These are phyloP conservation scores for Teratosphaeria viscida DNA, from an alignment of 2,329 filamentous ascomycete genomes.

Conservation along the genomic window DNA sequence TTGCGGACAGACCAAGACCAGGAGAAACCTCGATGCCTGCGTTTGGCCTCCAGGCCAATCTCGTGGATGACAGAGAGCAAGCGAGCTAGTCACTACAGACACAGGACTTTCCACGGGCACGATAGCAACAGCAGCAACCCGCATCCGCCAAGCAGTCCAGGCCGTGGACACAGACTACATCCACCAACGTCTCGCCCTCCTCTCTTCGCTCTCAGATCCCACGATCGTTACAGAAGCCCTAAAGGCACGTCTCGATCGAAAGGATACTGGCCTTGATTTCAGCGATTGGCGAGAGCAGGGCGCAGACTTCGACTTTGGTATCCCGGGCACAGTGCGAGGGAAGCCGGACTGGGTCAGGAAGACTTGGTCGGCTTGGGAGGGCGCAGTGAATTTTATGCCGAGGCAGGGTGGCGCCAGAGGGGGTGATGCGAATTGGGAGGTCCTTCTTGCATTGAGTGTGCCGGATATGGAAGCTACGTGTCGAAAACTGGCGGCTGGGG, in stretches of 20 bases:
- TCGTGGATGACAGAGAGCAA: not conserved
- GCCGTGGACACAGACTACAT: conserved; percentile 1
- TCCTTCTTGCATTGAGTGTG: conserved; percentile 4
- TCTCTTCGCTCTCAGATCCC: conserved; percentile 1
- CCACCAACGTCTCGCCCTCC: conserved; percentile 1
- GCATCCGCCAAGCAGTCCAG: conserved; percentile 3
- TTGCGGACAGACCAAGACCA: not conserved
- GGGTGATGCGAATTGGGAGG: conserved; percentile 3
- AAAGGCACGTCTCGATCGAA: not conserved
- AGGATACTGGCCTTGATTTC: conserved; percentile 5
- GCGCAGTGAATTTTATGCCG: conserved; percentile 6
- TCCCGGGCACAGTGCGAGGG: not conserved
- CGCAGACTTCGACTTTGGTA: conserved; percentile 4
- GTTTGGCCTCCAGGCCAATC: not conserved
- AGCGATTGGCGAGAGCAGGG: conserved; percentile 7
- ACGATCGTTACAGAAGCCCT: not conserved
- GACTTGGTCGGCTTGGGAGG: conserved; percentile 5
- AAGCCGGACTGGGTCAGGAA: conserved; percentile 2
- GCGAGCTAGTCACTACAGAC: not conserved
- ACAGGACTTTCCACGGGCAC: not conserved
- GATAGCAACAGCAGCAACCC: conserved; percentile 1
- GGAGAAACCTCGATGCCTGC: not conserved
- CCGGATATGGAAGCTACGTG: conserved; percentile 4
- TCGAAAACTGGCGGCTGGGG: not conserved
- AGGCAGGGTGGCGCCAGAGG: conserved; percentile 3